Evolutionary conservation across 2,329 filamentous ascomycete genomes (phyloP).

Genomic region (Alternaria gaisen): DNA sequence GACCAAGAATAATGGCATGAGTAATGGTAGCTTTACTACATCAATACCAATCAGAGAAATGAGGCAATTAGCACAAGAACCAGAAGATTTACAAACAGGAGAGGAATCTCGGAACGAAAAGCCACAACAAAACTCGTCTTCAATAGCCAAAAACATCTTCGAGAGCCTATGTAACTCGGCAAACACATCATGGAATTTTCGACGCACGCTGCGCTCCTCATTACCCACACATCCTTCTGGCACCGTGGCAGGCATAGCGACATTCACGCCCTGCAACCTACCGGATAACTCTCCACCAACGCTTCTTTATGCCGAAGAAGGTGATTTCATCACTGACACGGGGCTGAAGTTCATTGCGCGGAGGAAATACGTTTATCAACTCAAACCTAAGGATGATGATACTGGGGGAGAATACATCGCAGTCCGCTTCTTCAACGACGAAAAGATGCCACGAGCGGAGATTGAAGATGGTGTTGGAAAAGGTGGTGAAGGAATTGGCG

Average conservation of each 20-base stretch:
- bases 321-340: conserved; percentile 66
- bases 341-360: conserved; percentile 66
- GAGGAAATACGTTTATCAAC: conserved; percentile 76
- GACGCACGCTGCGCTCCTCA: conserved; percentile 64
- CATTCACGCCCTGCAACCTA: conserved; percentile 66
- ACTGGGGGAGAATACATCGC: conserved; percentile 7
- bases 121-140: background rate
- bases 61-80: background rate
- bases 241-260: conserved; percentile 70
- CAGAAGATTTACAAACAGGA: background rate
- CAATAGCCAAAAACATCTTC: conserved; percentile 22
- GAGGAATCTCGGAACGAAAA: background rate
- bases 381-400: conserved; percentile 50
- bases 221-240: conserved; percentile 71
- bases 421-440: conserved; percentile 31
- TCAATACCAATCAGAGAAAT: background rate
- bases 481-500: conserved; percentile 65
- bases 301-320: conserved; percentile 74
- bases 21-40: background rate
- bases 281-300: conserved; percentile 53
- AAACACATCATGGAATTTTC: conserved; percentile 66
- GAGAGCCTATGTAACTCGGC: conserved; percentile 13
- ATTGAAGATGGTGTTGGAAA: conserved; percentile 17
- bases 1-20: background rate
- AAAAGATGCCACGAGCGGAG: background rate